Percentiles rank a stretch among this genome's conserved stretches.
phyloP scores from a whole-genome alignment of 768 basidiomycete species.

The Serendipita indica region DNA sequence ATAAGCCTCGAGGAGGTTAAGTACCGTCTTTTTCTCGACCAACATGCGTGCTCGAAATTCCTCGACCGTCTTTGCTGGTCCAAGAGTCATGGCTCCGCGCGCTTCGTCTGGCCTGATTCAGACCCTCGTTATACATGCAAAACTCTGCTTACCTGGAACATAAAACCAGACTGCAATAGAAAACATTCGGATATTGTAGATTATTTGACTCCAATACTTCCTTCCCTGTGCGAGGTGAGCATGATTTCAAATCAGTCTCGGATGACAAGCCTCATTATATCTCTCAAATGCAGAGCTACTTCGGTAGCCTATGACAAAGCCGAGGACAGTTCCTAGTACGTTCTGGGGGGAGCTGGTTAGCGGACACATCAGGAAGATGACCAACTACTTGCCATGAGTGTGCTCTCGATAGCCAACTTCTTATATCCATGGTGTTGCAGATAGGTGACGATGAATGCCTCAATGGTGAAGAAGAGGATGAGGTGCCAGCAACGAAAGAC shows the following conservation, averaged over 20 bases:
- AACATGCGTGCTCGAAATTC: neutral
- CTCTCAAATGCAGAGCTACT: neutral
- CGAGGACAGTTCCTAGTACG: neutral
- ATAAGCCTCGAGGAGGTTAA: conserved; percentile 11
- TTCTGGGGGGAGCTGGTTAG: neutral
- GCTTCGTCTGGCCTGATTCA: neutral
- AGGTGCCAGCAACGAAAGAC: neutral
- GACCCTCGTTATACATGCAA: neutral
- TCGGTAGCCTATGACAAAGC: neutral
- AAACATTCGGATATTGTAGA: conserved; percentile 7
- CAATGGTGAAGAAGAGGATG: neutral
- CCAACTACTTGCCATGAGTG: neutral
- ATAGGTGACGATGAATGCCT: neutral
- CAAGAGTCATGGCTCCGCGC: neutral
- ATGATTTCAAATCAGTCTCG: neutral
- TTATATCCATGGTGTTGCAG: neutral
- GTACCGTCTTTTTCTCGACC: conserved; percentile 9
- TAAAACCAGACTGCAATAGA: conserved; percentile 1
- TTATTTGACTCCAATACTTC: conserved; percentile 5
- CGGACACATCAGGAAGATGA: neutral
- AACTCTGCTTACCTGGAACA: neutral
- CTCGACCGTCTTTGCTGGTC: neutral
- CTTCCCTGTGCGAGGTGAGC: neutral
- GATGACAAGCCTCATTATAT: neutral
- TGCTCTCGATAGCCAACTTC: neutral